Evolutionary conservation across 2,329 filamentous ascomycete genomes (phyloP), one percentile per base, ranked within the genome.

Genomic region (Neofusicoccum kwambonambiense): DNA sequence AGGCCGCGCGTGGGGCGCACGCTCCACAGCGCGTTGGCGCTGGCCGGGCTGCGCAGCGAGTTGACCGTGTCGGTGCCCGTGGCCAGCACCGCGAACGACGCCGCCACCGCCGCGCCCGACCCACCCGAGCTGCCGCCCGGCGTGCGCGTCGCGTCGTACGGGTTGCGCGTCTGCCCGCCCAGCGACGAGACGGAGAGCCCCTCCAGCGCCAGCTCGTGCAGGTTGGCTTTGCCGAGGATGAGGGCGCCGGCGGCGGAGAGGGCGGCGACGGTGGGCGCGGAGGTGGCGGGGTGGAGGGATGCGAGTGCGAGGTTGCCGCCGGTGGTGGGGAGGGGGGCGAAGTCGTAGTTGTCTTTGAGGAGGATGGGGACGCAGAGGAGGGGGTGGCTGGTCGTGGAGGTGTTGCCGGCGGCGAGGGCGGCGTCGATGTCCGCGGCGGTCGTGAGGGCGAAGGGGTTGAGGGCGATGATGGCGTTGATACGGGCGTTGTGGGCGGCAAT

Each of bases 101-200:
- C 78, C 13, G 84, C 86, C 34, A 90, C 77, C 0, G 85, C 86
- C 0, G 86, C 86, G 0, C 85, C 87, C 0, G 85, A 87, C 0
- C 87, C 88, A 11, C 87, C 87, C 35, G 85, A 88, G 50, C 84
- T 87, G 0, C 87, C 88, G 3, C 87, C 88, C 0, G 87, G 87
- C 0, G 87, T 90, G n/a, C 89, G 83, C 0, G 80, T 81, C 1
- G 78, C 73, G 72, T 91, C 87, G 68, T 92, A 91, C 0, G 88
- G 87, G 71, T 90, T 90, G 66, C 85, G 72, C 0, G 87, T 89
- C 73, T 90, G 88, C 0, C 88, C 87, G 12, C 86, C 87, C 0
- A 88, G 72, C 0, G 85, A 88, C 0, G 86, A 89, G 1, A 88
- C 86, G 1, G 82, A 84, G 44, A 89, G 77, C 0, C 87, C 88